These are phyloP conservation scores for Striga hermonthica DNA, from an alignment of 305 asterid genomes.

Conservation along the genomic window DNA sequence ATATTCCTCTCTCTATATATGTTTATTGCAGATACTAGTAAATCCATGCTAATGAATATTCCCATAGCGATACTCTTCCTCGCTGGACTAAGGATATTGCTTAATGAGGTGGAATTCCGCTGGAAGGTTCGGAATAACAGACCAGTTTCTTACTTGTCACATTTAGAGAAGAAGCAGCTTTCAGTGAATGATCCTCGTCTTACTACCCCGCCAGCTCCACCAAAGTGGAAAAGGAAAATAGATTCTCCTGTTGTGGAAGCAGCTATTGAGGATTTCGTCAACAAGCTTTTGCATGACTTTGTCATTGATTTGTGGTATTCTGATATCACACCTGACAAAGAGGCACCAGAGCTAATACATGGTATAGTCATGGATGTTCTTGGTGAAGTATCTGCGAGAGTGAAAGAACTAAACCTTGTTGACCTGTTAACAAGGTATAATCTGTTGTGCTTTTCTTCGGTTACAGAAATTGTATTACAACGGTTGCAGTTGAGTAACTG, in stretches of 20 bases:
- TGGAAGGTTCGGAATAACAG: conserved; percentile 67
- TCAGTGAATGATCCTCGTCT: conserved; percentile 81
- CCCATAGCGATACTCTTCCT: conserved; percentile 85
- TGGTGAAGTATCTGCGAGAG: conserved; percentile 79
- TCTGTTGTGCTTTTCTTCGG: conserved; percentile 14
- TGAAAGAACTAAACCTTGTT: conserved; percentile 83
- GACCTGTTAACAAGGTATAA: conserved; percentile 81
- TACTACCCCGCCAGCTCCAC: conserved; percentile 49
- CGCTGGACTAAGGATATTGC: conserved; percentile 61
- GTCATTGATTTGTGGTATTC: conserved; percentile 90
- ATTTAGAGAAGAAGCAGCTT: conserved; percentile 87
- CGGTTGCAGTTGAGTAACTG: conserved; percentile 19
- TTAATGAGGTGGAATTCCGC: conserved; percentile 78
- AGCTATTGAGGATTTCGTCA: conserved; percentile 71
- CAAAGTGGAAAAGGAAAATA: conserved; percentile 86
- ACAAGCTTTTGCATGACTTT: conserved; percentile 81
- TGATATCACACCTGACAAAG: conserved; percentile 83
- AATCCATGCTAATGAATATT: conserved; percentile 89
- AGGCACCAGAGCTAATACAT: conserved; percentile 76
- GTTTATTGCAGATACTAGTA: conserved; percentile 80
- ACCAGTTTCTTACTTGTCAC: conserved; percentile 59
- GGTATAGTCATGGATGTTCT: conserved; percentile 77
- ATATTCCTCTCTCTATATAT: conserved; percentile 29
- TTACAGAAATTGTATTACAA: background rate
- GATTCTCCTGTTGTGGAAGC: conserved; percentile 85